Percentiles rank a stretch among this genome's conserved stretches.
Conservation (phyloP, 108 stramenopile genomes). For the Epithemia pelagica region DNA sequence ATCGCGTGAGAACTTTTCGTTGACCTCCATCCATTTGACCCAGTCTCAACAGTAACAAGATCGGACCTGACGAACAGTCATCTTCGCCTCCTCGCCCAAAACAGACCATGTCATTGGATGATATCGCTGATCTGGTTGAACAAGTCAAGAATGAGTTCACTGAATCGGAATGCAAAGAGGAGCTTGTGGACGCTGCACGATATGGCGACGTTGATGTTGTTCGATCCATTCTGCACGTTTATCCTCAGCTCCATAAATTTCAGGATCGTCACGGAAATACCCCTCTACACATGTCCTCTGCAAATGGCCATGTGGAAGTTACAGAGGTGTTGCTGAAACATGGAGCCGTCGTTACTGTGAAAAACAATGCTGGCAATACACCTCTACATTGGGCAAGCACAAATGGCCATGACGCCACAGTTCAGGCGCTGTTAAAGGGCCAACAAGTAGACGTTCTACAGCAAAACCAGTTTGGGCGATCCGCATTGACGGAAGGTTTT, state of each 20-base stretch:
- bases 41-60: no score
- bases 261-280: slow-evolving; percentile 37
- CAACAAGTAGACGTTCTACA: slow-evolving; percentile 58
- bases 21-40: no score
- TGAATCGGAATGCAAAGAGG: slow-evolving; percentile 41
- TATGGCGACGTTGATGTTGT: slow-evolving; percentile 67
- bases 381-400: slow-evolving; percentile 85
- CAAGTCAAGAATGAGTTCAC: slow-evolving; percentile 13
- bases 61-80: no score
- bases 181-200: slow-evolving; percentile 68
- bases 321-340: slow-evolving; percentile 41
- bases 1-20: no score
- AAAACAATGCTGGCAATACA: slow-evolving; percentile 66
- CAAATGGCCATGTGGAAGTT: slow-evolving; percentile 57
- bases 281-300: slow-evolving; percentile 76
- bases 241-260: slow-evolving; percentile 25
- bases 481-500: slow-evolving; percentile 84
- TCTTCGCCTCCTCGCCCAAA: no score
- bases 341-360: slow-evolving; percentile 14
- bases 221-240: slow-evolving; percentile 46
- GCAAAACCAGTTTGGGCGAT: slow-evolving; percentile 73
- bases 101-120: neutral
- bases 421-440: slow-evolving; percentile 45
- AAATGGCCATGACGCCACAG: slow-evolving; percentile 50
- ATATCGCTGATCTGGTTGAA: neutral